Percentiles rank a stretch among this genome's conserved stretches.
These are phyloP conservation scores for Kwoniella bestiolae DNA, from an alignment of 768 basidiomycete genomes.

Conservation along the genomic window DNA sequence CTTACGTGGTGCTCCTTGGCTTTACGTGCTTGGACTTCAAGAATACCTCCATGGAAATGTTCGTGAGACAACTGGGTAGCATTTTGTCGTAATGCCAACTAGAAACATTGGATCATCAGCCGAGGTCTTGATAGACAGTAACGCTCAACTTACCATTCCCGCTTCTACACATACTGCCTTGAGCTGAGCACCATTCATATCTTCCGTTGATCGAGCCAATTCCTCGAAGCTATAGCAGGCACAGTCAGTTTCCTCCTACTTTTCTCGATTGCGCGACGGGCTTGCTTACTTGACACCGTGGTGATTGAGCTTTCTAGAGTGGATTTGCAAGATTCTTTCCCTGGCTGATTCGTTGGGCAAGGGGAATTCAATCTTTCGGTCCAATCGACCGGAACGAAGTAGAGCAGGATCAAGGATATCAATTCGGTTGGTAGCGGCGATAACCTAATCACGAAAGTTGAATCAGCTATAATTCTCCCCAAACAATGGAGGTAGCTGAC, in stretches of 20 bases:
- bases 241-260: background rate
- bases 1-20: slow-evolving; percentile 80
- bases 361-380: slow-evolving; percentile 98
- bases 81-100: slow-evolving; percentile 73
- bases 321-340: slow-evolving; percentile 93
- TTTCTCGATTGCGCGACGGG: background rate
- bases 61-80: slow-evolving; percentile 87
- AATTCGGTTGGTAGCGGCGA: slow-evolving; percentile 97
- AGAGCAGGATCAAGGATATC: slow-evolving; percentile 97
- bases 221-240: slow-evolving; percentile 71
- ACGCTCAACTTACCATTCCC: slow-evolving; percentile 84
- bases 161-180: slow-evolving; percentile 99
- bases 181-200: slow-evolving; percentile 79
- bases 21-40: slow-evolving; percentile 96
- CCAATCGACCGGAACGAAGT: slow-evolving; percentile 95
- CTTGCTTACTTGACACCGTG: slow-evolving; percentile 72
- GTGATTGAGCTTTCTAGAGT: slow-evolving; percentile 93
- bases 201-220: slow-evolving; percentile 92
- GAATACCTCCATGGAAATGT: slow-evolving; percentile 76
- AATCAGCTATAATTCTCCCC: background rate
- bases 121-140: background rate
- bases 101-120: background rate
- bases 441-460: slow-evolving; percentile 69
- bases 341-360: slow-evolving; percentile 95
- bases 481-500: slow-evolving; percentile 57